Evolutionary conservation across 768 basidiomycete species (phyloP).

Genomic region (Podaxis mareebaensis): DNA sequence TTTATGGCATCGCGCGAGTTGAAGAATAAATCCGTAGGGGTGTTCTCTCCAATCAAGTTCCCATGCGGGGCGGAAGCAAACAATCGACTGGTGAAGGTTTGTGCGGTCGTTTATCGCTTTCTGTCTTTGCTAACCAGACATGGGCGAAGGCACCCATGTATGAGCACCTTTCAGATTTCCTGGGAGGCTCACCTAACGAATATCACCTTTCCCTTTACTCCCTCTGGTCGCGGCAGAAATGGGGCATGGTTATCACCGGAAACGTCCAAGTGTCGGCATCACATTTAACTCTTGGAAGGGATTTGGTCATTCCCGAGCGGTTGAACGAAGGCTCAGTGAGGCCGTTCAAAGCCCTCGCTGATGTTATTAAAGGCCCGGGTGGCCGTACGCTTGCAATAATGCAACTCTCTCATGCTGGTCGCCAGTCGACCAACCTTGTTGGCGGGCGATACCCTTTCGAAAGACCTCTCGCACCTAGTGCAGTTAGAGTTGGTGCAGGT

Average conservation of each 20-base stretch:
- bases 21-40: not conserved
- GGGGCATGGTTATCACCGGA: conserved; percentile 90
- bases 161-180: conserved; percentile 69
- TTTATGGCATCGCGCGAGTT: not conserved
- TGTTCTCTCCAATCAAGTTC: conserved; percentile 22
- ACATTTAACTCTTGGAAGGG: conserved; percentile 74
- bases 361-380: conserved; percentile 44
- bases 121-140: not conserved
- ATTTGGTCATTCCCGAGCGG: conserved; percentile 56
- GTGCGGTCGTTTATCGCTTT: not conserved
- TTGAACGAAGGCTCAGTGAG: conserved; percentile 43
- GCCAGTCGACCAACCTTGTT: conserved; percentile 77
- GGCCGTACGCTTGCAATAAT: conserved; percentile 59
- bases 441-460: conserved; percentile 64
- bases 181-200: conserved; percentile 72
- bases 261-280: conserved; percentile 68
- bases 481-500: conserved; percentile 47
- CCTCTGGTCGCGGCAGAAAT: conserved; percentile 71
- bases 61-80: conserved; percentile 42
- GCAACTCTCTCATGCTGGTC: conserved; percentile 82
- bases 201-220: conserved; percentile 67
- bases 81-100: conserved; percentile 60
- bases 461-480: conserved; percentile 71
- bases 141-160: conserved; percentile 79
- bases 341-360: conserved; percentile 53